Conservation (phyloP, 2,329 filamentous ascomycete species). For the Cladosporium austrohemisphaericum region DNA sequence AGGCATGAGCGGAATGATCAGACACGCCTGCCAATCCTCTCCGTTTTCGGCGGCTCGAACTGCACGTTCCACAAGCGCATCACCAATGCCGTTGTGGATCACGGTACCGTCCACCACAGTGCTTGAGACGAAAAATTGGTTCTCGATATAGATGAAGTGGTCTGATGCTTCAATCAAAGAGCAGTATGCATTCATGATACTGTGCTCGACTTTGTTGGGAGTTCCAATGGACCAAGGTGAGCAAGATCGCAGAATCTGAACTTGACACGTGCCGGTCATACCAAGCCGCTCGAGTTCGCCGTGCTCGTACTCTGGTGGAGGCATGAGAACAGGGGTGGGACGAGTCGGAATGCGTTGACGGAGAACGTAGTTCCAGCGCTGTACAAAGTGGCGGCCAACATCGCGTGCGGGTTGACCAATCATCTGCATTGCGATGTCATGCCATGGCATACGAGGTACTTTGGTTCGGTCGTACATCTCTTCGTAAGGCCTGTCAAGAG, state of each 20-base stretch:
- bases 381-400: constrained; percentile 91
- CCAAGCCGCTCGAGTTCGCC: constrained; percentile 84
- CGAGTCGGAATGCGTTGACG: constrained; percentile 89
- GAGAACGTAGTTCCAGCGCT: constrained; percentile 95
- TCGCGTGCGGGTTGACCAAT: constrained; percentile 94
- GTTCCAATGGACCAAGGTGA: constrained; percentile 89
- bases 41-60: constrained; percentile 76
- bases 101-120: constrained; percentile 82
- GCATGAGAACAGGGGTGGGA: constrained; percentile 87
- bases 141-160: constrained; percentile 97
- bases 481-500: constrained; percentile 88
- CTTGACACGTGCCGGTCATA: constrained; percentile 88
- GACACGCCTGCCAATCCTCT: constrained; percentile 85
- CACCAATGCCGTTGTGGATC: constrained; percentile 89
- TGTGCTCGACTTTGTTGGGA: constrained; percentile 77
- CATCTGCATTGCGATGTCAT: constrained; percentile 96
- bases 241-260: constrained; percentile 90
- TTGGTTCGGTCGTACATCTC: constrained; percentile 96
- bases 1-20: constrained; percentile 94
- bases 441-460: constrained; percentile 95
- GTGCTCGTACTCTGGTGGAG: constrained; percentile 84
- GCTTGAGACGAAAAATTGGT: constrained; percentile 96
- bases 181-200: constrained; percentile 92
- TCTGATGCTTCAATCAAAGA: constrained; percentile 94
- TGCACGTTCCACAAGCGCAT: constrained; percentile 89